These are phyloP conservation scores for Trichaptum fuscoviolaceum DNA, from an alignment of 768 basidiomycete species.

Conservation along the genomic window DNA sequence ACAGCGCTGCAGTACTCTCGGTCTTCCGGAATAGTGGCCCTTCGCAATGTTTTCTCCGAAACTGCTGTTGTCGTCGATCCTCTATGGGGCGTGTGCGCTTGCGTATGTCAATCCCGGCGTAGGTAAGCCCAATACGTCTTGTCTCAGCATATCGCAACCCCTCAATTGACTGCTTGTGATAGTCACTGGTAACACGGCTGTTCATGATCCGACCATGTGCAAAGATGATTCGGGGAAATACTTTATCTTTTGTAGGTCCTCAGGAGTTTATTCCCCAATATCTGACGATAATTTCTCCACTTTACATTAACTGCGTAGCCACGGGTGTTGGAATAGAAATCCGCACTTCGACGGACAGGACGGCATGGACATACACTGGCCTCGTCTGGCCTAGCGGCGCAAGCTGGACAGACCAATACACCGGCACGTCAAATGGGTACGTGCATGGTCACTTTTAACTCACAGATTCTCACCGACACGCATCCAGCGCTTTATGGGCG, in stretches of 20 bases:
- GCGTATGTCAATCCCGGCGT: neutral
- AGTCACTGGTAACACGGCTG: slow-evolving; percentile 29
- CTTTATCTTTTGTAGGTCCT: slow-evolving; percentile 40
- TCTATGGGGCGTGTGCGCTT: neutral
- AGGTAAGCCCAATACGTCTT: neutral
- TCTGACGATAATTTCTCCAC: neutral
- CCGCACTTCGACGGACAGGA: slow-evolving; percentile 43
- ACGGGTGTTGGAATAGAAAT: slow-evolving; percentile 45
- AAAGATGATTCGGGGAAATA: slow-evolving; percentile 42
- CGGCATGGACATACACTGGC: slow-evolving; percentile 40
- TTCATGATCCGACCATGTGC: slow-evolving; percentile 47
- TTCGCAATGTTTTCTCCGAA: neutral
- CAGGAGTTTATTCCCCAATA: neutral
- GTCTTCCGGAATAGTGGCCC: too few species aligned
- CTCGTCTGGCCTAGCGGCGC: slow-evolving; percentile 47
- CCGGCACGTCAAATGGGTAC: slow-evolving; percentile 38
- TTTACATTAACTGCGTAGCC: slow-evolving; percentile 20
- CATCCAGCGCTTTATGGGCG: slow-evolving; percentile 24
- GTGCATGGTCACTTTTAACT: slow-evolving; percentile 2
- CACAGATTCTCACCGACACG: neutral
- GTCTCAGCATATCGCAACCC: neutral
- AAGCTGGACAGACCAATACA: slow-evolving; percentile 44
- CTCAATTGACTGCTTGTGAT: slow-evolving; percentile 8
- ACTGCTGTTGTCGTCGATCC: neutral
- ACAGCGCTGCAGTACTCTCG: too few species aligned